A percentile compares a stretch with the other conserved stretches of the same genome.
These are phyloP conservation scores for Blastobotrys petasosporus DNA, from an alignment of 1,139 yeast species.

Conservation along the genomic window DNA sequence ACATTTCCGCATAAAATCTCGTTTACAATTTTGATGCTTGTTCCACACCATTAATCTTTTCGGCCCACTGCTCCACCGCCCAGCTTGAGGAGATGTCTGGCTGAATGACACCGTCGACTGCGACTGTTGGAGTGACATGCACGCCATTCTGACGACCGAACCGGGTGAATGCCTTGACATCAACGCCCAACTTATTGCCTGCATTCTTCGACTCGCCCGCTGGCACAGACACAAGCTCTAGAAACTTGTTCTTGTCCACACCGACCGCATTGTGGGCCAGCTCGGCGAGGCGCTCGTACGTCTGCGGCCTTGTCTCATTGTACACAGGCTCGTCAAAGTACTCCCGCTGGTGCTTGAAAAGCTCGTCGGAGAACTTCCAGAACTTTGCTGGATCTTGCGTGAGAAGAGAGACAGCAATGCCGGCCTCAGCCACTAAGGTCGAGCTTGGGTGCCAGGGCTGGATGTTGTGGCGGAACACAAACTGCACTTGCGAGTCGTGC, in stretches of 20 bases:
- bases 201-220: constrained; percentile 39
- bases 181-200: constrained; percentile 56
- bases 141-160: constrained; percentile 72
- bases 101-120: constrained; percentile 58
- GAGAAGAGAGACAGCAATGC: constrained; percentile 58
- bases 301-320: constrained; percentile 49
- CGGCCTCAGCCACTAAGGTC: constrained; percentile 61
- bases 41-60: constrained; percentile 22
- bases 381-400: constrained; percentile 46
- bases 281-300: constrained; percentile 50
- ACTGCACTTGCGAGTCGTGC: constrained; percentile 48
- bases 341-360: constrained; percentile 40
- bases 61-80: constrained; percentile 28
- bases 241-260: constrained; percentile 27
- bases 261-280: constrained; percentile 42
- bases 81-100: constrained; percentile 39
- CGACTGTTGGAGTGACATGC: constrained; percentile 81
- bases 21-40: neutral
- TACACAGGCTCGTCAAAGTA: constrained; percentile 61
- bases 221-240: constrained; percentile 28
- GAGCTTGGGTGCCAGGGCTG: constrained; percentile 89
- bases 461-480: constrained; percentile 50
- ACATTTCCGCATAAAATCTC: neutral
- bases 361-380: constrained; percentile 54
- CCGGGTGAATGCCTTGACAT: constrained; percentile 67